Evolutionary conservation across 148 eudicot species (phyloP), one percentile per base, ranked within the genome.

Genomic region (Vaccinium corymbosum): DNA sequence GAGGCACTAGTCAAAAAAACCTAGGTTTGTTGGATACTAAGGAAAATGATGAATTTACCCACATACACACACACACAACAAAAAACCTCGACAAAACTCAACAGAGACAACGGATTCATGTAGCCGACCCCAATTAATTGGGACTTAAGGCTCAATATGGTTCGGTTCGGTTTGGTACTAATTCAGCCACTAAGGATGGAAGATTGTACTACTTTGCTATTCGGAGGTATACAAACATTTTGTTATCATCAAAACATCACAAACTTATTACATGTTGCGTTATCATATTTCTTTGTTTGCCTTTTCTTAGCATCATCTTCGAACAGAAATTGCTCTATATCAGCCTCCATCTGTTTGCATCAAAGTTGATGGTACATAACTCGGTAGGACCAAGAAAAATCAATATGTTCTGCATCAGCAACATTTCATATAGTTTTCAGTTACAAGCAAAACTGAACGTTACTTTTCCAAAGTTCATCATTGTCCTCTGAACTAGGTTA

Each of bases 331-430:
- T 20, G 55, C 53, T 46, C 78, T 72, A 32, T 27, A 75, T 53
- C 22, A 75, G 32, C 78, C 52, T 48, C 13, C 52, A 7, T 3
- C 53, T 48, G n/a, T 48, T 75, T 48, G 32, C 25, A 50, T 76
- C 52, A 74, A 42, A 7, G 78, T 46, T 74, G 80, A 76, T 22
- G 80, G 48, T 78, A 10, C 48, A 78, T 17, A 55, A 53, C 66
- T 56, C 35, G 25, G 68, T 79, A 27, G 17, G 27, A 79, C 22
- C 56, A 15, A 66, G 32, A 79, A 53, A 27, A 77, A 76, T 46
- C 13, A 19, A 79, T 55, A 27, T 19, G 16, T 14, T 51, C 6
- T 12, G 59, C 51, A 51, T 22, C 20, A 22, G 52, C 42, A 19
- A 50, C 52, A 22, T 51, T n/a, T 19, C 25, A 53, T 4, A 32